phyloP scores from a whole-genome alignment of 768 basidiomycete genomes.

The Hebeloma cylindrosporum region DNA sequence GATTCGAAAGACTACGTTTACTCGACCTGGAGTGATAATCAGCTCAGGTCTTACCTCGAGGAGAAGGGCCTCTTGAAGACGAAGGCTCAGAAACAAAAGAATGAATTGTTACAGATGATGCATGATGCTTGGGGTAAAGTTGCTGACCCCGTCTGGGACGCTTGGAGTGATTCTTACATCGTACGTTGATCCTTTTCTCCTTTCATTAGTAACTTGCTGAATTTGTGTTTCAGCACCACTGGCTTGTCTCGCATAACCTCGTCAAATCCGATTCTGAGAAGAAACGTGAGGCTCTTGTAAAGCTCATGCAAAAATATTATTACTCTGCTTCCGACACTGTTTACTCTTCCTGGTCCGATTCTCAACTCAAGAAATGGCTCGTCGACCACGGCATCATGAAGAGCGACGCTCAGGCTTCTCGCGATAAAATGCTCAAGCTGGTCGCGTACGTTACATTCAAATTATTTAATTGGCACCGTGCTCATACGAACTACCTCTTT shows the following conservation, averaged over 20 bases:
- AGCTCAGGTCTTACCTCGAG: constrained; percentile 70
- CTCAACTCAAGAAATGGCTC: constrained; percentile 76
- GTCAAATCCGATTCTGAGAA: constrained; percentile 52
- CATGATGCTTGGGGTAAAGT: constrained; percentile 63
- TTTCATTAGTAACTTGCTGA: background rate
- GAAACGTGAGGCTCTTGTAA: constrained; percentile 62
- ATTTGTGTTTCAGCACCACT: constrained; percentile 54
- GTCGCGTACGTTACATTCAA: constrained; percentile 48
- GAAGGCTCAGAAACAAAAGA: constrained; percentile 54
- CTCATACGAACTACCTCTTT: background rate
- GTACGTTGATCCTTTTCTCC: constrained; percentile 38
- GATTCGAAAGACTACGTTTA: constrained; percentile 85
- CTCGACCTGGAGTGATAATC: constrained; percentile 85
- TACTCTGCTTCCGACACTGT: constrained; percentile 56
- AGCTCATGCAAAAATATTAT: constrained; percentile 78
- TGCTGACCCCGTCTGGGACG: constrained; percentile 69
- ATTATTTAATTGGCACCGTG: background rate
- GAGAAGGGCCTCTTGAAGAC: constrained; percentile 72
- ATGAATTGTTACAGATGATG: constrained; percentile 71
- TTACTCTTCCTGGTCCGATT: constrained; percentile 75
- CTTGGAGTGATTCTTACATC: constrained; percentile 86
- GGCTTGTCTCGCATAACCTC: constrained; percentile 80
- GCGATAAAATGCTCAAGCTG: constrained; percentile 78
- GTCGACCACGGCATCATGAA: constrained; percentile 73
- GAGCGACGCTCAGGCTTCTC: constrained; percentile 59